Percentiles rank a stretch among this genome's conserved stretches.
Evolutionary conservation across 805 yeast genomes (phyloP).

Genomic region (Barnettozyma sp.): DNA sequence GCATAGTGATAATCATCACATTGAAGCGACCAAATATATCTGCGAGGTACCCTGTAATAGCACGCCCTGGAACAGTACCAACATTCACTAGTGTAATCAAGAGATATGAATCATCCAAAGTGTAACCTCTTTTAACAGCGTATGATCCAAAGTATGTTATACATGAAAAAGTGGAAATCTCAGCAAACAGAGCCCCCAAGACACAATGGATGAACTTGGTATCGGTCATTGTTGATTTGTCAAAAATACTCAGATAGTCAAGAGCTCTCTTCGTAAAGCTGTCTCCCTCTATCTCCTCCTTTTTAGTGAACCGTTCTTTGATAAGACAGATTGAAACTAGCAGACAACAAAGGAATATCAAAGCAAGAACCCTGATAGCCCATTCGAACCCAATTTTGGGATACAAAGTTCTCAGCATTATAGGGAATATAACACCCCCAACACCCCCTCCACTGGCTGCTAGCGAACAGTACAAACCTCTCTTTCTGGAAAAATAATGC

Average conservation of each 20-base stretch:
- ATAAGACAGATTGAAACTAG: constrained; percentile 24
- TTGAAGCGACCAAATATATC: constrained; percentile 48
- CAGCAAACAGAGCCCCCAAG: constrained; percentile 39
- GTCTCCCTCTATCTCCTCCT: constrained; percentile 11
- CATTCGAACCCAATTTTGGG: constrained; percentile 43
- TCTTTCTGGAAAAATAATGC: constrained; percentile 36
- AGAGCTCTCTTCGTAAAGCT: constrained; percentile 11
- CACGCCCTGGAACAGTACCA: constrained; percentile 37
- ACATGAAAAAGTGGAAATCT: constrained; percentile 38
- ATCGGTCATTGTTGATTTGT: constrained; percentile 36
- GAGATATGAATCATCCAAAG: constrained; percentile 34
- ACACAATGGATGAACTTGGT: constrained; percentile 37
- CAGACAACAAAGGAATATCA: constrained; percentile 29
- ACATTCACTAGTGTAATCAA: constrained; percentile 39
- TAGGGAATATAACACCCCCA: constrained; percentile 45
- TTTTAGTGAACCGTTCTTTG: constrained; percentile 28
- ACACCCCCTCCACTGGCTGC: constrained; percentile 45
- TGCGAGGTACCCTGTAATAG: constrained; percentile 36
- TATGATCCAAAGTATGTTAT: constrained; percentile 47
- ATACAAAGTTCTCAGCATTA: constrained; percentile 37
- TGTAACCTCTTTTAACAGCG: constrained; percentile 39
- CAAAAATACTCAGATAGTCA: constrained; percentile 23
- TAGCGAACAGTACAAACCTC: constrained; percentile 40
- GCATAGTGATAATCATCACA: constrained; percentile 36
- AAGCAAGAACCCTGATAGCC: constrained; percentile 45